Conservation (phyloP, 371 early-diverging fungal species). For the Basidiobolus heterosporus region DNA sequence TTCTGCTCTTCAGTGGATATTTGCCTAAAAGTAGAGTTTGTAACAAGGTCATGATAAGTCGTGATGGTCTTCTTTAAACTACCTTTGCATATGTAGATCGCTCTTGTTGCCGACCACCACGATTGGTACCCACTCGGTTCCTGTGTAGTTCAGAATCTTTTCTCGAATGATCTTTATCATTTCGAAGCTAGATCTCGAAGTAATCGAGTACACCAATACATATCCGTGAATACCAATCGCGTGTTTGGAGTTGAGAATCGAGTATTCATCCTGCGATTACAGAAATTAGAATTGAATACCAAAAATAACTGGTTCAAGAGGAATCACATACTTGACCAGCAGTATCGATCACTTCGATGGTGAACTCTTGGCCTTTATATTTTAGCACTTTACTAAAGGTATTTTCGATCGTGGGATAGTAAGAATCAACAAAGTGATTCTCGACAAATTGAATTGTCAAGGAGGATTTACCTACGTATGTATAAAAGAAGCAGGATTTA, state of each 20-base stretch:
- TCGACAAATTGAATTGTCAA: conserved; percentile 87
- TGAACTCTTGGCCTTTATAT: conserved; percentile 68
- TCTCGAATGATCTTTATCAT: conserved; percentile 79
- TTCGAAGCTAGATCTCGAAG: conserved; percentile 70
- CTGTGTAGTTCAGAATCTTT: conserved; percentile 85
- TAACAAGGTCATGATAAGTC: too few species aligned
- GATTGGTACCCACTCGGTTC: conserved; percentile 74
- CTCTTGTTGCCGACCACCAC: conserved; percentile 90
- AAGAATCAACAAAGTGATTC: conserved; percentile 78
- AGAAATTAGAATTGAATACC: neutral
- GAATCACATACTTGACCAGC: conserved; percentile 68
- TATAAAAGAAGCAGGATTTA: neutral
- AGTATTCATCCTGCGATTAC: conserved; percentile 68
- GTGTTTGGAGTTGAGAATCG: conserved; percentile 76
- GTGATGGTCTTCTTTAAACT: too few species aligned
- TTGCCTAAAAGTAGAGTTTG: conserved; percentile 24
- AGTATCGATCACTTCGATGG: conserved; percentile 84
- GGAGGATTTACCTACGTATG: conserved; percentile 60
- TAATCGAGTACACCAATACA: conserved; percentile 85
- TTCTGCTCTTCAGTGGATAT: conserved; percentile 64
- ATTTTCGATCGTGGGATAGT: conserved; percentile 89
- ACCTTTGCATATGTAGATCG: conserved; percentile 62
- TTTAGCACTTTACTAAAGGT: conserved; percentile 74
- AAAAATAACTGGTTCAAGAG: neutral
- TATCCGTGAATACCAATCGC: conserved; percentile 86